Evolutionary conservation across 306 rosid species (phyloP), one percentile per base, ranked within the genome.

Genomic region (Fragaria nilgerrensis): DNA sequence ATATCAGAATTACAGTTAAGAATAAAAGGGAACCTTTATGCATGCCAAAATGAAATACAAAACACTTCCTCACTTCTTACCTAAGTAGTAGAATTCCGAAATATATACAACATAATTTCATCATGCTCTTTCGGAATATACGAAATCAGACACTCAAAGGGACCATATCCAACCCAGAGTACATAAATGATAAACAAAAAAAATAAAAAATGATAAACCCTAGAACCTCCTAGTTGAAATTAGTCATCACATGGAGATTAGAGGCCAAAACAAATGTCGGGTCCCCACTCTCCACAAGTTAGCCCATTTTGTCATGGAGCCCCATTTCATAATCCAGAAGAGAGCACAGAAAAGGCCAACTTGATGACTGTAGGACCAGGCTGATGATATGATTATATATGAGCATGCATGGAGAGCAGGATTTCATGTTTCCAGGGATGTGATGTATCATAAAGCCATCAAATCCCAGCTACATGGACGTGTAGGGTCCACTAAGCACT

Each of bases 391-490:
- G 50, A 41, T 41, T 41, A 43, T 41, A 41, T 9, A 55, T 17
- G 32, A n/a, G 61, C n/a, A 59, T 75, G 34, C 44, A 56, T 72
- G 70, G 70, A 70, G 48, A 48, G 83, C 82, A 77, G 37, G 78
- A 39, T 11, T 43, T 72, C 79, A 61, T 82, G 79, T 50, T 67
- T 78, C 56, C 64, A 29, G 64, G 75, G 85, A 84, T 81, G 85
- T 75, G 87, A 84, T 78, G 80, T 29, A 65, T 73, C 83, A 70
- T 7, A 48, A 70, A 0, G 75, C 66, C 62, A 56, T 79, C 47
- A 2, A 34, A 65, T 36, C 70, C 70, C 70, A 17, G 78, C 73
- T 43, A 41, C 41, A 43, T 10, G 45, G 23, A 36, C 22, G 53
- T 19, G 25, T 20, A 36, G 78, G 81, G 22, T 82, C 85, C 77